Base-by-base conservation (phyloP, 2,329 filamentous ascomycete genomes). In the Harringtonia aguacate region DNA sequence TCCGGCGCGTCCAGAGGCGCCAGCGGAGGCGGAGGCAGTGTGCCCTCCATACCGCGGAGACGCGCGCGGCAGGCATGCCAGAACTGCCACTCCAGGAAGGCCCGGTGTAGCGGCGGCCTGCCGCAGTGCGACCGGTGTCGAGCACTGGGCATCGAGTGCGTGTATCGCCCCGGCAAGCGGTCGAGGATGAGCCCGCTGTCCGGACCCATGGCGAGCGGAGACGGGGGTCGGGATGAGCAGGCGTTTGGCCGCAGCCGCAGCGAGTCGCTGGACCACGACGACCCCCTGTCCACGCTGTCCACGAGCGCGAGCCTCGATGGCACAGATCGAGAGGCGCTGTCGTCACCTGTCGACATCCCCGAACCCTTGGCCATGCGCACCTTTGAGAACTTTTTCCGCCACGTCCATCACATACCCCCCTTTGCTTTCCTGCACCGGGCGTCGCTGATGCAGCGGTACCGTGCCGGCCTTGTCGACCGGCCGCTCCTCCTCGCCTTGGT, bases 371-470 rank as follows among this genome's bases (percentile, higher is more conserved):
- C 73, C 34, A 61, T 67, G 40, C 67, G 67, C 33, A 72, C 72
- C 7, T 74, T 77, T 50, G 72, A 72, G 52, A 68, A 70, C 50
- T 77, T 75, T 59, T 77, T 77, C 55, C 69, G 70, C 35, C 70
- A 77, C 53, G 66, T 77, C 34, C 73, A 77, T 56, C 74, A 77
- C 48, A 72, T 77, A 41, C 72, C 74, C 36, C 72, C 73, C 51
- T 74, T 73, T 58, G 74, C 72, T 12, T 78, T 77, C 45, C 58
- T 78, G 15, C 74, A 78, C 52, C 71, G 73, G 22, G 72, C 73
- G 13, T 77, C 74, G 2, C 67, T 77, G 21, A 75, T 76, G 72
- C 73, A 77, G 54, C 66, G 73, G 27, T 75, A 75, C 54, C 69
- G 75, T 49, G 67, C 70, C 5, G 73, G 72, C 39, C 72, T 72